Percentiles rank a stretch among this genome's conserved stretches.
phyloP scores from a whole-genome alignment of 1,284 basidiomycete genomes.

The Sanghuangporus sanghuang region DNA sequence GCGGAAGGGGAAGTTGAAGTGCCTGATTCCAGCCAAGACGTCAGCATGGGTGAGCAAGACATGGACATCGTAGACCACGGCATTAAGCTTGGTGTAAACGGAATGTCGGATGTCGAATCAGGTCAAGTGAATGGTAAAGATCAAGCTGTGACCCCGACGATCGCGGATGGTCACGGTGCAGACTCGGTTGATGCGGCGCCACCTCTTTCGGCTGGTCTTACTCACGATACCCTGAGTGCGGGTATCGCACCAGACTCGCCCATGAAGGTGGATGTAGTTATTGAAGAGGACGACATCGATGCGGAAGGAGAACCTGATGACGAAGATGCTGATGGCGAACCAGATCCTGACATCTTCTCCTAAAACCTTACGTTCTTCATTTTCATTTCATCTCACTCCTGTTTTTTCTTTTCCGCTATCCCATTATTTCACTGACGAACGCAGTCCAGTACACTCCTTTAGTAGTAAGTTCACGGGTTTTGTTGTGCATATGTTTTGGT shows the following conservation, averaged over 20 bases:
- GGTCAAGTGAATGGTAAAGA: neutral
- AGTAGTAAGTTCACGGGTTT: neutral
- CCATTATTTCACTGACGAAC: neutral
- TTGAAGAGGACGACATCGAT: constrained; percentile 14
- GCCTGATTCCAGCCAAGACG: neutral
- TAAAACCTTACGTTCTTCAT: neutral
- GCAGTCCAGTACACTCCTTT: neutral
- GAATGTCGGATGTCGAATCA: neutral
- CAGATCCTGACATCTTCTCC: constrained; percentile 12
- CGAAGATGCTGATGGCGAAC: constrained; percentile 17
- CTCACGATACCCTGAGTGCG: neutral
- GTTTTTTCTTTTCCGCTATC: neutral
- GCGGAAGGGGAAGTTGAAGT: constrained; percentile 36
- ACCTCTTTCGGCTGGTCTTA: neutral
- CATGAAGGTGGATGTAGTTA: neutral
- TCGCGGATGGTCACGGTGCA: neutral
- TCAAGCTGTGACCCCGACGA: neutral
- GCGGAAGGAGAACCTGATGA: constrained; percentile 17
- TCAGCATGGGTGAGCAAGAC: neutral
- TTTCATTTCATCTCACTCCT: neutral
- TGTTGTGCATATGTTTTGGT: too few relatives aligned
- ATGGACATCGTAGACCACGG: neutral
- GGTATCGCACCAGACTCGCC: neutral
- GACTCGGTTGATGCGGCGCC: neutral
- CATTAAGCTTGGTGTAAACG: neutral